Base-by-base conservation (phyloP, 164 flowering plant genomes). In the Houttuynia cordata region DNA sequence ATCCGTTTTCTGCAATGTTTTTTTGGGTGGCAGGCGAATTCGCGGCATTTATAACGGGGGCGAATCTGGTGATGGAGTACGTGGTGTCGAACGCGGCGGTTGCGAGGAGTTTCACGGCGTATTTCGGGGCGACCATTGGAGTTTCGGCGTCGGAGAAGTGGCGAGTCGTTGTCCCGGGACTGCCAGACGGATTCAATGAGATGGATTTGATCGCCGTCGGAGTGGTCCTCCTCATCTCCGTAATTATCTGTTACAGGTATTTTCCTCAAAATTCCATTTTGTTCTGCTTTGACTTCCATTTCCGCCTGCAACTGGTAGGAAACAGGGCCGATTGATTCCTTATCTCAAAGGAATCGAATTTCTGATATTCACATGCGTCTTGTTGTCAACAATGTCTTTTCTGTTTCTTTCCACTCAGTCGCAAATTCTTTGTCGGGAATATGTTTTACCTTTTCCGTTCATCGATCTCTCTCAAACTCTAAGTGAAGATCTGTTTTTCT, bases 81-180 rank as follows among this genome's bases (percentile, higher is more conserved):
- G 91, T 88, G 0, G 64, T 85, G 51, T 85, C 91, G 1, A 85
- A 85, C 66, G 96, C 91, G 22, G 96, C 90, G 1, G 86, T 88
- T 0, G 76, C 91, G 1, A 74, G 96, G 25, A 72, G 88, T 60
- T 81, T 85, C 70, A 85, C 91, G 15, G 77, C 80, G 4, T 88
- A 85, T 59, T 41, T 88, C 5, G 83, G 77, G 0, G 49, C 81
- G 1, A 77, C 85, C 0, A 58, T 85, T 19, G 89, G 91, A 20
- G 56, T 73, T 0, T 61, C 79, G 3, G 60, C 82, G 0, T 52
- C 74, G 0, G 64, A 69, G 56, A 78, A 75, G 63, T 84, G 85
- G 90, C 70, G 88, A 41, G 23, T 84, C 22, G 63, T 73, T 0
- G 70, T 84, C 20, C 62, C 73, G 0, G 64, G 63, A 0, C 71